phyloP scores from a whole-genome alignment of 495 filamentous ascomycete genomes.

The Hyaloscypha bicolor region DNA sequence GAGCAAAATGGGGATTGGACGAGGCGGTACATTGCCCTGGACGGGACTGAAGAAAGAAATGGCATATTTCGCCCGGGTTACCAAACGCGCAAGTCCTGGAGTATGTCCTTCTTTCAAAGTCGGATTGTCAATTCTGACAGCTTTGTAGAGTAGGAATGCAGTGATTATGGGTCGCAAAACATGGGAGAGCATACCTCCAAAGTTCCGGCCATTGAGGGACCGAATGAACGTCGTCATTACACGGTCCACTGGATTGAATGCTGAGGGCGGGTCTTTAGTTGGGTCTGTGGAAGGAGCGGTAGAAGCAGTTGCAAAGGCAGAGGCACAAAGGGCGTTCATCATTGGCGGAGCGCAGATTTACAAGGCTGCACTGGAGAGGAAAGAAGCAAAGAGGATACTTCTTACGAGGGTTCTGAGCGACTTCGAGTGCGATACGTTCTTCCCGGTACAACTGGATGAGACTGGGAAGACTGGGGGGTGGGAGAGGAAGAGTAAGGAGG shows the following conservation, averaged over 20 bases:
- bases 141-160: constrained; percentile 55
- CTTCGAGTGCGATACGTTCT: constrained; percentile 90
- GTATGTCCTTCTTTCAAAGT: constrained; percentile 1
- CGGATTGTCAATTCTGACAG: neutral
- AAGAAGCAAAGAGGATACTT: constrained; percentile 55
- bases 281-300: constrained; percentile 62
- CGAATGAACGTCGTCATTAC: constrained; percentile 80
- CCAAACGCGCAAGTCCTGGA: constrained; percentile 36
- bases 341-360: constrained; percentile 94
- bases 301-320: constrained; percentile 33
- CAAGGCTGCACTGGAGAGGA: constrained; percentile 58
- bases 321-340: constrained; percentile 64
- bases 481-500: constrained; percentile 48
- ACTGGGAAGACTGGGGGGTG: constrained; percentile 44
- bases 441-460: constrained; percentile 62
- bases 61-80: constrained; percentile 90
- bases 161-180: constrained; percentile 98
- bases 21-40: constrained; percentile 82
- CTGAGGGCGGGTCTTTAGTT: constrained; percentile 33
- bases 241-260: constrained; percentile 33
- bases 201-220: constrained; percentile 76
- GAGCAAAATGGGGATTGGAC: constrained; percentile 82
- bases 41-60: constrained; percentile 85
- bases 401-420: constrained; percentile 63
- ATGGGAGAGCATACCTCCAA: constrained; percentile 80